Percentiles rank a stretch among this genome's conserved stretches.
These are phyloP conservation scores for Leccinum variabile DNA, from an alignment of 1,284 basidiomycete species.

Conservation along the genomic window DNA sequence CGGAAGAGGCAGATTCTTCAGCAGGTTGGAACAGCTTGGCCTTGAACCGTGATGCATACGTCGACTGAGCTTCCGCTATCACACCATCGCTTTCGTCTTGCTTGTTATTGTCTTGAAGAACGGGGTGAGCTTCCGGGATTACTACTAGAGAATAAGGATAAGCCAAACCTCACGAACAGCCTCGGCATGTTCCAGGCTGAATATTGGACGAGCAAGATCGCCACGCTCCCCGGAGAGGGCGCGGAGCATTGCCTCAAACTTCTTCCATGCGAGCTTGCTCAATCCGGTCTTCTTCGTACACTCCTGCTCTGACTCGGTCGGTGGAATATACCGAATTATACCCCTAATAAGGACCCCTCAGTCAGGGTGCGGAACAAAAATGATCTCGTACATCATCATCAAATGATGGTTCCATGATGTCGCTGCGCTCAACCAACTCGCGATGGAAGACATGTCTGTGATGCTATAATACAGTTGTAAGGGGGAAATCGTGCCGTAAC, in stretches of 20 bases:
- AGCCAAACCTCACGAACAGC: constrained; percentile 78
- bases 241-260: constrained; percentile 90
- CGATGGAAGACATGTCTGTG: constrained; percentile 82
- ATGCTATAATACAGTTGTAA: constrained; percentile 50
- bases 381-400: constrained; percentile 71
- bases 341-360: constrained; percentile 52
- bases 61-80: constrained; percentile 32
- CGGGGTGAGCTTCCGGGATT: constrained; percentile 8
- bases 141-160: not conserved
- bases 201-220: constrained; percentile 92
- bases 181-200: constrained; percentile 93
- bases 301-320: constrained; percentile 91
- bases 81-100: constrained; percentile 36
- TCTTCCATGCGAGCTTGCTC: constrained; percentile 72
- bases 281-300: constrained; percentile 70
- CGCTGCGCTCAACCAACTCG: constrained; percentile 69
- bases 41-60: constrained; percentile 70
- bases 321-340: constrained; percentile 92
- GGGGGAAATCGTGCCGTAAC: not conserved
- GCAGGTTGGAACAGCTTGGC: constrained; percentile 75
- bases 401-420: constrained; percentile 66
- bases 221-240: constrained; percentile 83
- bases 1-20: constrained; percentile 36
- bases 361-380: constrained; percentile 5
- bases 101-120: constrained; percentile 68